These are phyloP conservation scores for Diospyros lotus DNA, from an alignment of 148 eudicot genomes.

Conservation along the genomic window DNA sequence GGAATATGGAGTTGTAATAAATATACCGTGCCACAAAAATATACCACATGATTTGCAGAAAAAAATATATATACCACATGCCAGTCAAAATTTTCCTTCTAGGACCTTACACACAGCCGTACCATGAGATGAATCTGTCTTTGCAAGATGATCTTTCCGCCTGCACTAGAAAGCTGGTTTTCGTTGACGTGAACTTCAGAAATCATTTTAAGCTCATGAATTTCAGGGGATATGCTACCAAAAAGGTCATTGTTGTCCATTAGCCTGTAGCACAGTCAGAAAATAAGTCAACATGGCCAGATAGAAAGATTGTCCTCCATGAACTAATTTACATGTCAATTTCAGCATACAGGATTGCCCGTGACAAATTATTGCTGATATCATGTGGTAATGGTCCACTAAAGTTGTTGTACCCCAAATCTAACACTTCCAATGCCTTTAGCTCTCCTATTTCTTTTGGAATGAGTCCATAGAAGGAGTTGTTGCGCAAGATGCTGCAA, in stretches of 20 bases:
- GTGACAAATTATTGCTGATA: slow-evolving; percentile 30
- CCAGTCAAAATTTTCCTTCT: neutral
- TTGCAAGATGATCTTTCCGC: slow-evolving; percentile 10
- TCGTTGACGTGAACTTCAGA: slow-evolving; percentile 35
- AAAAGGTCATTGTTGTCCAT: slow-evolving; percentile 53
- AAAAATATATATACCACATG: too few species aligned
- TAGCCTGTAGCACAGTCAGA: slow-evolving; percentile 33
- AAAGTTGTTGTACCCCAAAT: slow-evolving; percentile 59
- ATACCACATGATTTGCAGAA: too few species aligned
- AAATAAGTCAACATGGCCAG: neutral
- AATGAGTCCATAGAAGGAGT: slow-evolving; percentile 62
- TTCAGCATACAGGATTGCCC: slow-evolving; percentile 48
- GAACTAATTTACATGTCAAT: neutral
- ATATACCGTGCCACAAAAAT: too few species aligned
- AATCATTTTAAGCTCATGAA: slow-evolving; percentile 28
- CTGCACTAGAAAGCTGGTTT: slow-evolving; percentile 9
- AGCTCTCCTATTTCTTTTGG: slow-evolving; percentile 52
- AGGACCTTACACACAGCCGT: neutral
- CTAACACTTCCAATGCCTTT: slow-evolving; percentile 56
- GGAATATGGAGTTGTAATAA: neutral
- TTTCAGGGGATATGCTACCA: slow-evolving; percentile 30
- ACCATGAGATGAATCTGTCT: slow-evolving; percentile 15
- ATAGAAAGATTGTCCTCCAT: neutral
- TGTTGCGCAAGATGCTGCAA: slow-evolving; percentile 65
- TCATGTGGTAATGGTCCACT: slow-evolving; percentile 37